phyloP scores from a whole-genome alignment of 2,329 filamentous ascomycete genomes.

The Xylaria sp. region DNA sequence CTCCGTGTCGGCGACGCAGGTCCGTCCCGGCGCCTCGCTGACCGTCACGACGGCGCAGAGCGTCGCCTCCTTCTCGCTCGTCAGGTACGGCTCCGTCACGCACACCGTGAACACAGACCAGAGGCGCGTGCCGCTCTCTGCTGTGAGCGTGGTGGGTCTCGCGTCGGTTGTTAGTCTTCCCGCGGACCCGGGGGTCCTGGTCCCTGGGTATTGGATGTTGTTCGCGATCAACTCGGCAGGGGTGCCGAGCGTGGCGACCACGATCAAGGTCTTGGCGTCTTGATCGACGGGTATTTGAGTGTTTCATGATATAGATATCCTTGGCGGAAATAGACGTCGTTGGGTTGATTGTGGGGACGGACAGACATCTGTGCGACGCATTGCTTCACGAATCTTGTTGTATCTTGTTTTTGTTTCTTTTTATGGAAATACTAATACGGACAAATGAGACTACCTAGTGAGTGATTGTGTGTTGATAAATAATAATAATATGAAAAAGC shows the following conservation, averaged over 20 bases:
- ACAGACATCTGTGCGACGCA: background rate
- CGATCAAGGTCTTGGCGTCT: conserved; percentile 46
- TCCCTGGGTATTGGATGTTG: conserved; percentile 61
- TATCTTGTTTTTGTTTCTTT: background rate
- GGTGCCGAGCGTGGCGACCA: conserved; percentile 56
- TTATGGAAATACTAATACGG: background rate
- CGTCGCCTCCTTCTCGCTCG: conserved; percentile 52
- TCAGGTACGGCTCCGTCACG: conserved; percentile 58
- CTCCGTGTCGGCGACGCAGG: conserved; percentile 45
- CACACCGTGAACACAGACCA: conserved; percentile 65
- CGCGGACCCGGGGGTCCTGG: conserved; percentile 54
- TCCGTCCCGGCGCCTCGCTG: conserved; percentile 50
- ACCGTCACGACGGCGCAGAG: conserved; percentile 47
- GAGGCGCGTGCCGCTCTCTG: conserved; percentile 55
- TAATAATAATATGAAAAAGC: background rate
- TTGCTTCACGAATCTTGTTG: background rate
- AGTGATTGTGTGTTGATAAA: background rate
- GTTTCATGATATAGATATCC: background rate
- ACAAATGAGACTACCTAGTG: conserved; percentile 6
- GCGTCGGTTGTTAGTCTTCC: conserved; percentile 54
- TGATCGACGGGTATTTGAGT: background rate
- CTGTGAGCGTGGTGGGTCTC: conserved; percentile 37
- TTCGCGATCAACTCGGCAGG: conserved; percentile 57
- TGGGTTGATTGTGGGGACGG: background rate
- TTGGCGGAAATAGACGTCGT: background rate